Conservation (phyloP, 2,329 filamentous ascomycete genomes). For the Talaromyces pinophilus region DNA sequence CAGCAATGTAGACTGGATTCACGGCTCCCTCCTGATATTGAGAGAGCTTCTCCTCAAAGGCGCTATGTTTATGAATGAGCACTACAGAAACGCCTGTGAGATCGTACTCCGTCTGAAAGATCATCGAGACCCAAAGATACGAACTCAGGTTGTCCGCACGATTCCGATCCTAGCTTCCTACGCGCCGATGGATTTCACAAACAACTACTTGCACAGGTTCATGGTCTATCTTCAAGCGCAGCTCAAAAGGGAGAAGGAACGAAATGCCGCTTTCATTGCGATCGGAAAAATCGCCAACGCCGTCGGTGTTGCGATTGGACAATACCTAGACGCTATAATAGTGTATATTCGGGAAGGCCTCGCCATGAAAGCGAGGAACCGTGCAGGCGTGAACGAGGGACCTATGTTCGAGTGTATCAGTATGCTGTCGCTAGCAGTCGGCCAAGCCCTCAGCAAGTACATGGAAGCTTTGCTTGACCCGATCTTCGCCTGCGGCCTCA, state of each 20-base stretch:
- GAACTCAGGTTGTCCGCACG: conserved; percentile 84
- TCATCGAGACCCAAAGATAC: conserved; percentile 81
- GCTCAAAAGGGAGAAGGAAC: conserved; percentile 90
- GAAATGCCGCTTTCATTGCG: conserved; percentile 90
- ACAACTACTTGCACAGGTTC: conserved; percentile 86
- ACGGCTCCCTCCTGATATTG: conserved; percentile 89
- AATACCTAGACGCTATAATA: conserved; percentile 91
- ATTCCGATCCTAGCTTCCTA: conserved; percentile 94
- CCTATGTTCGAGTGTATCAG: conserved; percentile 98
- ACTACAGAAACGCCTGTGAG: conserved; percentile 89
- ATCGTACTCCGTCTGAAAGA: conserved; percentile 92
- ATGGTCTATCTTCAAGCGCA: conserved; percentile 95
- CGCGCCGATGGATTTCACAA: conserved; percentile 84
- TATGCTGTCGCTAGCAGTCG: conserved; percentile 90
- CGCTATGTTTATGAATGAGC: conserved; percentile 98
- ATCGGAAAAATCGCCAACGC: conserved; percentile 97
- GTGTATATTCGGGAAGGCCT: conserved; percentile 91
- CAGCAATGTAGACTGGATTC: conserved; percentile 81
- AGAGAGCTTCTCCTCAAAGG: conserved; percentile 92
- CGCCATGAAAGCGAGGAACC: conserved; percentile 71
- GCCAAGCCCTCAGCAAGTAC: conserved; percentile 95
- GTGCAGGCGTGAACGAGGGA: conserved; percentile 59
- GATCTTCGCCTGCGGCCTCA: conserved; percentile 94
- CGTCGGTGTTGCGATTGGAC: conserved; percentile 90
- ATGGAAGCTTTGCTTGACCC: conserved; percentile 94